Evolutionary conservation across 306 rosid species (phyloP), one percentile per base, ranked within the genome.

Genomic region (Echinosophora koreensis): DNA sequence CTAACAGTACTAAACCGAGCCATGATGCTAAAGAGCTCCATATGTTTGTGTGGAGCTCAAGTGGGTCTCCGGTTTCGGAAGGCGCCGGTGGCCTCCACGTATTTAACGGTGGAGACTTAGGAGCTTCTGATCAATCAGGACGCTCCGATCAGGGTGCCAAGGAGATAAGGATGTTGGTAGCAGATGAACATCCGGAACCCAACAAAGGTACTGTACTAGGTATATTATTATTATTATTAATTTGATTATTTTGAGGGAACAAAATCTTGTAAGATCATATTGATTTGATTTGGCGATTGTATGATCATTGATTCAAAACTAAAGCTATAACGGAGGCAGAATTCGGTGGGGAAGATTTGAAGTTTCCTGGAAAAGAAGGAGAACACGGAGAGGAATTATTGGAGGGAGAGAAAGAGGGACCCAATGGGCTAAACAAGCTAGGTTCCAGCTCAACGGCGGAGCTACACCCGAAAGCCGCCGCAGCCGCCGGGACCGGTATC

Each of bases 31-130:
- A 93, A 67, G 98, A 93, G 87, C 95, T 93, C 4, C 98, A 93
- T 79, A 91, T 93, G 98, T 93, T 91, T 11, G 98, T 93, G 30
- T 93, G 98, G 98, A 93, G 98, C 81, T 91, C 98, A 0, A 91
- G 95, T 13, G 88, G 84, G 0, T 93, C 98, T 0, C 97, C 98
- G 11, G 98, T 91, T 59, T 92, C 98, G 0, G 97, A 96, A 37
- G 85, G 78, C 3, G 88, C 86, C 3, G 88, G 87, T 0, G 97
- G 98, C 13, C 91, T 94, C 70, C 97, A 89, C 34, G 95, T 89
- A 1, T 88, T 95, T n/a, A 88, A 89, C 6, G 88, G 96, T 6
- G 81, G 82, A 1, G 93, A 92, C 27, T 86, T 87, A 2, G 89
- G 88, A 6, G 79, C 89, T 0, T 80, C 96, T 0, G 98, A 92